Evolutionary conservation across 139 green algal genomes (phyloP).

Genomic region (Dunaliella primolecta): DNA sequence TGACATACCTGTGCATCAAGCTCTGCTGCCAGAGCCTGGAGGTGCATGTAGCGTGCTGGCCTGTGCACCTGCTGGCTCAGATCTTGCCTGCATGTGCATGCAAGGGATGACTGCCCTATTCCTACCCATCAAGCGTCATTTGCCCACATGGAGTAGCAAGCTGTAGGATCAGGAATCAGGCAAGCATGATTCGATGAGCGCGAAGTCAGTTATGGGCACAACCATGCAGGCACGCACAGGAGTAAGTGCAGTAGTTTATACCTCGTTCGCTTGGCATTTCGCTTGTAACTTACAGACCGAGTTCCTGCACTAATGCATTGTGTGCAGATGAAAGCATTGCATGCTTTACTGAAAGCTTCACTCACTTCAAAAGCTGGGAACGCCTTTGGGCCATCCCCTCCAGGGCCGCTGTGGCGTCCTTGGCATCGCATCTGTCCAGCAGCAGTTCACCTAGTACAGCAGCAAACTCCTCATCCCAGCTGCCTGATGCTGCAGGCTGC

Average conservation of each 20-base stretch:
- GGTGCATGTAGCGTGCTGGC: slow-evolving; percentile 48
- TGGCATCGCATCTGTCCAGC: neutral
- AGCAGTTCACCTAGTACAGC: slow-evolving; percentile 16
- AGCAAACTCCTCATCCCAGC: slow-evolving; percentile 22
- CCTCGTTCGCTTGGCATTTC: no score
- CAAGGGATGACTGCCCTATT: neutral
- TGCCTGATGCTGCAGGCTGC: no score
- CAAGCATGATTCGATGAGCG: no score
- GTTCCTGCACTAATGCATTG: no score
- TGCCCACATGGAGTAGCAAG: no score
- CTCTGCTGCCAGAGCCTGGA: slow-evolving; percentile 47
- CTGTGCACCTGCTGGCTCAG: slow-evolving; percentile 50
- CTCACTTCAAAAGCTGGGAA: slow-evolving; percentile 17
- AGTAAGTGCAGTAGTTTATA: no score
- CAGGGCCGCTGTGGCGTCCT: neutral
- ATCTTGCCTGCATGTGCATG: slow-evolving; percentile 28
- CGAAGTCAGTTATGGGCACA: no score
- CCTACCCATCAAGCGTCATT: no score
- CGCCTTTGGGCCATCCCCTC: slow-evolving; percentile 15
- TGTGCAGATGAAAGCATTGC: no score
- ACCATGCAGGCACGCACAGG: no score
- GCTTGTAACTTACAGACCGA: no score
- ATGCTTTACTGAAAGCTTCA: neutral
- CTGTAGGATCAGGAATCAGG: no score
- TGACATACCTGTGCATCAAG: slow-evolving; percentile 56